These are phyloP conservation scores for Coemansia sp. DNA, from an alignment of 192 early-diverging fungal species.

Conservation along the genomic window DNA sequence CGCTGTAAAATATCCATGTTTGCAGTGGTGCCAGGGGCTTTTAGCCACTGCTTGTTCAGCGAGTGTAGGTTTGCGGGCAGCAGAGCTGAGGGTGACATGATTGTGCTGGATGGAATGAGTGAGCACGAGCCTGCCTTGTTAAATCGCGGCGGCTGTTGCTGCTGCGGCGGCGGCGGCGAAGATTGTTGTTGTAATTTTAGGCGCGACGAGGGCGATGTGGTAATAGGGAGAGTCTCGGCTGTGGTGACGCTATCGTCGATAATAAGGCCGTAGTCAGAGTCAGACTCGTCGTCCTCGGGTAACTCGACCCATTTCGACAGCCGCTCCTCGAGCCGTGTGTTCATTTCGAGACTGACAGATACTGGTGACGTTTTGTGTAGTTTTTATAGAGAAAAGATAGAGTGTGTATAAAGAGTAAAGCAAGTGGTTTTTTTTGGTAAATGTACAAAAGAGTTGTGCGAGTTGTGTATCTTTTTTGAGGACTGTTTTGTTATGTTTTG, in stretches of 20 bases:
- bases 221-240: too few species aligned
- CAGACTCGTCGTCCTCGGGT: constrained; percentile 37
- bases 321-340: constrained; percentile 37
- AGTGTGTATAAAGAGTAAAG: background rate
- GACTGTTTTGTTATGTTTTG: constrained; percentile 3
- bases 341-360: background rate
- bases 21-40: constrained; percentile 10
- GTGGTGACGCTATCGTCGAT: constrained; percentile 44
- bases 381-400: background rate
- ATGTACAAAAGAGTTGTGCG: too few species aligned
- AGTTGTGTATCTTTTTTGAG: too few species aligned
- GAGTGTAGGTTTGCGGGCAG: constrained; percentile 29
- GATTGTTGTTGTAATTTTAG: too few species aligned
- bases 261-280: constrained; percentile 45
- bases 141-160: constrained; percentile 22
- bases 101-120: constrained; percentile 21
- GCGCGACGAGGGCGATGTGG: too few species aligned
- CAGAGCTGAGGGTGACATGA: constrained; percentile 24
- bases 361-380: background rate
- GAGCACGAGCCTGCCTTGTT: constrained; percentile 42
- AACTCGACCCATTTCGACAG: constrained; percentile 42
- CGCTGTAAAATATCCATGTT: constrained; percentile 23
- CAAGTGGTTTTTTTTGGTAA: too few species aligned
- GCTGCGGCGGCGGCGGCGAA: too few species aligned
- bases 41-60: constrained; percentile 14